Percentiles rank a stretch among this genome's conserved stretches.
phyloP scores from a whole-genome alignment of 805 yeast species.

The Starmerella geochares region DNA sequence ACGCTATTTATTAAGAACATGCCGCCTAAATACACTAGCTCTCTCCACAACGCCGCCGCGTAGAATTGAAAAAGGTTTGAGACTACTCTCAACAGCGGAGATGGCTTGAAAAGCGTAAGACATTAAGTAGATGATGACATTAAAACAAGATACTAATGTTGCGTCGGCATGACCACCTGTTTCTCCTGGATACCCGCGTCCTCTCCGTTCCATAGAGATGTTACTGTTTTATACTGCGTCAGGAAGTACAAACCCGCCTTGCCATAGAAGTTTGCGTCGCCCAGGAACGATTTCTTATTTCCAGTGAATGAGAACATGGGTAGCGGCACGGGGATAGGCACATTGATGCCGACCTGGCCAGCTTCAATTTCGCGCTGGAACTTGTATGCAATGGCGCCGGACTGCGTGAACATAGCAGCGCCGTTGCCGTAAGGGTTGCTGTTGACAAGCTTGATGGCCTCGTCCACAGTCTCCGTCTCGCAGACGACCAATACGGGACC shows the following conservation, averaged over 20 bases:
- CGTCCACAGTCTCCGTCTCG: constrained; percentile 55
- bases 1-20: too few relatives aligned
- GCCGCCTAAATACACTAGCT: too few relatives aligned
- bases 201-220: constrained; percentile 54
- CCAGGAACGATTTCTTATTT: constrained; percentile 62
- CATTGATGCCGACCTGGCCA: constrained; percentile 70
- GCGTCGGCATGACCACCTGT: constrained; percentile 60
- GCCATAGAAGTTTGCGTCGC: constrained; percentile 72
- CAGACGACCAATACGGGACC: constrained; percentile 64
- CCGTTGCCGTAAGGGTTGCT: constrained; percentile 61
- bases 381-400: constrained; percentile 61
- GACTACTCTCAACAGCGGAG: too few relatives aligned
- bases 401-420: constrained; percentile 55
- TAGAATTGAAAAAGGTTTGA: too few relatives aligned
- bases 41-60: too few relatives aligned
- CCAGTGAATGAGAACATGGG: constrained; percentile 79
- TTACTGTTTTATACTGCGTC: constrained; percentile 67
- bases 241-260: constrained; percentile 62
- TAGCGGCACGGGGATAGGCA: constrained; percentile 71
- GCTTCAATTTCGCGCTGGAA: constrained; percentile 59
- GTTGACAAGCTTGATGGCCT: constrained; percentile 56
- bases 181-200: constrained; percentile 42
- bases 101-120: too few relatives aligned
- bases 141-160: constrained; percentile 28
- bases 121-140: too few relatives aligned